Conservation (phyloP, 257 asterid genomes). For the Eucommia ulmoides region DNA sequence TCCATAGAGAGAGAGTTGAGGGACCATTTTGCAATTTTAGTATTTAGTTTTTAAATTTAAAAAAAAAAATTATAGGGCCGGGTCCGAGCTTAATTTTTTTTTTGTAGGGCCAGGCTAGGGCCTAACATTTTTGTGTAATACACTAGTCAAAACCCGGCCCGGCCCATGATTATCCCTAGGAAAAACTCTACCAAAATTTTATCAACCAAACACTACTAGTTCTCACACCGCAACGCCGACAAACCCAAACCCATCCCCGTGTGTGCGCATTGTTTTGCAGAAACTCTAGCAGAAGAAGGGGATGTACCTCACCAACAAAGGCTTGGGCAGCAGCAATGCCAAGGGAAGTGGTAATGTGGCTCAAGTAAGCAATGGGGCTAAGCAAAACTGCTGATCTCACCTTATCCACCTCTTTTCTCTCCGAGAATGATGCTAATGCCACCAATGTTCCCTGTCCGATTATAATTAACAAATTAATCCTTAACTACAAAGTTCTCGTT, state of each 20-base stretch:
- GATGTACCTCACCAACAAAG: conserved; percentile 68
- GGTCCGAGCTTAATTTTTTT: too few relatives aligned
- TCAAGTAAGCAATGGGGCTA: conserved; percentile 76
- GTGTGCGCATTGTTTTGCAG: neutral
- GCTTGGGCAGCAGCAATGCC: conserved; percentile 43
- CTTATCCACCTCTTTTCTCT: conserved; percentile 55
- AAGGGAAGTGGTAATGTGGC: conserved; percentile 64
- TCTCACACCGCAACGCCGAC: neutral
- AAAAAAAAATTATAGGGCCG: too few relatives aligned
- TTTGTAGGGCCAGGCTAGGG: too few relatives aligned
- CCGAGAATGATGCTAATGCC: conserved; percentile 66
- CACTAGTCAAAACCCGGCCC: too few relatives aligned
- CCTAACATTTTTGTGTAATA: too few relatives aligned
- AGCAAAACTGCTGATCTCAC: conserved; percentile 67
- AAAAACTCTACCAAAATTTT: neutral
- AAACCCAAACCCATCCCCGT: neutral
- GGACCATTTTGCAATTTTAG: too few relatives aligned
- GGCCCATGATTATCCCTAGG: neutral
- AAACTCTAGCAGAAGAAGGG: too few relatives aligned
- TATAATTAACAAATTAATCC: neutral
- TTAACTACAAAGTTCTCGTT: neutral
- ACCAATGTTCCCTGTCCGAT: conserved; percentile 62
- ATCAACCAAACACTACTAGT: neutral
- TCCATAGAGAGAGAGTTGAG: too few relatives aligned
- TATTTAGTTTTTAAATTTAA: too few relatives aligned